phyloP scores from a whole-genome alignment of 2,329 filamentous ascomycete species.

The Colletotrichum salicis region DNA sequence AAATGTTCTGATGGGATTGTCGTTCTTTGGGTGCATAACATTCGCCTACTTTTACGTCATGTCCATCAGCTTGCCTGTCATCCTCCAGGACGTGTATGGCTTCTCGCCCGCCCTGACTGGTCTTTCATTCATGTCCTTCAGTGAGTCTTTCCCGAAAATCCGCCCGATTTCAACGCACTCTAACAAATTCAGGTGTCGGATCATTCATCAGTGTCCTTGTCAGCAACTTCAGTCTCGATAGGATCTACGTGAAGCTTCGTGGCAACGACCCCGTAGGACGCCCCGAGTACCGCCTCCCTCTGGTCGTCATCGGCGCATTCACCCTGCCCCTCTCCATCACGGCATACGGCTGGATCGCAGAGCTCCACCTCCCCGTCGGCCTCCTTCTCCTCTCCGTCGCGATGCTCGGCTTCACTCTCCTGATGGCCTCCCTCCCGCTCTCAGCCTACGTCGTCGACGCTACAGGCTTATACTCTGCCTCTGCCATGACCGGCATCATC shows the following conservation, averaged over 20 bases:
- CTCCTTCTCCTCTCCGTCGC: slow-evolving; percentile 55
- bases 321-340: slow-evolving; percentile 56
- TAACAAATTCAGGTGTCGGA: slow-evolving; percentile 55
- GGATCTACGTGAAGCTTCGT: slow-evolving; percentile 62
- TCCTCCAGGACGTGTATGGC: slow-evolving; percentile 59
- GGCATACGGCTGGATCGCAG: slow-evolving; percentile 63
- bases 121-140: slow-evolving; percentile 64
- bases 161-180: not conserved
- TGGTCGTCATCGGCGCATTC: slow-evolving; percentile 59
- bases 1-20: slow-evolving; percentile 61
- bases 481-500: slow-evolving; percentile 66
- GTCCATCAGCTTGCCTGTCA: slow-evolving; percentile 62
- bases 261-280: slow-evolving; percentile 52
- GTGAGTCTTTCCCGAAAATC: slow-evolving; percentile 45
- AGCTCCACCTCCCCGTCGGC: slow-evolving; percentile 53
- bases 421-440: slow-evolving; percentile 60
- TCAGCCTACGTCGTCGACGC: slow-evolving; percentile 68
- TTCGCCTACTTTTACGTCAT: slow-evolving; percentile 66
- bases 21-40: slow-evolving; percentile 57
- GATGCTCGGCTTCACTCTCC: slow-evolving; percentile 57
- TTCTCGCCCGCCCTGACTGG: slow-evolving; percentile 64
- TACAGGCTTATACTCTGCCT: slow-evolving; percentile 65
- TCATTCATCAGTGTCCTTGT: slow-evolving; percentile 58
- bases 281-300: slow-evolving; percentile 66
- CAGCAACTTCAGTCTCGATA: slow-evolving; percentile 63